Base-by-base conservation (phyloP, 2,329 filamentous ascomycete species). In the Elsinoe ampelina region DNA sequence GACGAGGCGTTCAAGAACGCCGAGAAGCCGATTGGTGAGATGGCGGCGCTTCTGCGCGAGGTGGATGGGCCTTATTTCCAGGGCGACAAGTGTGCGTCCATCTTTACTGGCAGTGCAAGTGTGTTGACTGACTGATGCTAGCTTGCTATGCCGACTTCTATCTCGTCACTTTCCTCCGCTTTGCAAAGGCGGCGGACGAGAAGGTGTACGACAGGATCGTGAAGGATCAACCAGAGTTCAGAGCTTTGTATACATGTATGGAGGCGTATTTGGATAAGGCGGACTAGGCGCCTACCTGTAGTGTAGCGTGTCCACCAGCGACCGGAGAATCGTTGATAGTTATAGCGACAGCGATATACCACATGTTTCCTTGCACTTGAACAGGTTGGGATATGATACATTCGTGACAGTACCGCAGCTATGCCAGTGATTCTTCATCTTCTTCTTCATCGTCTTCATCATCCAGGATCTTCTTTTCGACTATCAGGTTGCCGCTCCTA, bases 401-500 rank as follows among this genome's bases (percentile, higher is more conserved):
- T 50, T 35, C 19, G 41, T 26, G 41, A 22, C 41, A 10, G 20
- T 2, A 12, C 41, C 20, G 41, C 12, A 45, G 20, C 26, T 15
- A 52, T 26, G 30, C 48, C 8, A 30, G 5, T 2, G 6, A 15
- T 20, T 52, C 48, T 5, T 39, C 48, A n/a, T 65, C 64, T 20
- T 66, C 65, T 4, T 75, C 76, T 0, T 77, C 75, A 0, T 77
- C 76, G 1, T 78, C 77, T 0, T 79, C 77, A 12, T 81, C 80
- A 22, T 82, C 77, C 3, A 79, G 75, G 20, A 72, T 70, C 38
- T 80, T 74, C 58, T 79, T 79, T 73, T 98, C 93, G 11, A 97
- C 91, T 62, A 97, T 87, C 58, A 98, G 73, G 71, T 95, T 95
- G 2, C 86, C 89, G 61, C 89, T 91, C 63, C 84, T 78, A 2